Evolutionary conservation across 768 basidiomycete species (phyloP).

Genomic region (Bullera alba): DNA sequence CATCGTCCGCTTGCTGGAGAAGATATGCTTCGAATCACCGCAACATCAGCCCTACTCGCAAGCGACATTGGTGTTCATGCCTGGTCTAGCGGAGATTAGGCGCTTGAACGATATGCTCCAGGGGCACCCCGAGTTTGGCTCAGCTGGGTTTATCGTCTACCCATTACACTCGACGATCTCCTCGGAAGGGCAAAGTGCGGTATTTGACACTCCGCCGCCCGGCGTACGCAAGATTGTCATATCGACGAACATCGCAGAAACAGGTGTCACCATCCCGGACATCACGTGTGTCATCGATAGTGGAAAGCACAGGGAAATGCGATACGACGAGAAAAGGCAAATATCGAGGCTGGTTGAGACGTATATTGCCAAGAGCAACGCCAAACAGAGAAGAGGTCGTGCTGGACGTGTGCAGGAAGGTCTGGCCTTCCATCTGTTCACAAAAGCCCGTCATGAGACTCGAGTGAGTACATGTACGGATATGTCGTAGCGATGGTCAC

Average conservation of each 20-base stretch:
- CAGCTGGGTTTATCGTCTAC: slow-evolving; percentile 63
- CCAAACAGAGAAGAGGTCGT: slow-evolving; percentile 70
- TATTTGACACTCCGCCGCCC: slow-evolving; percentile 76
- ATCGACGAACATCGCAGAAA: slow-evolving; percentile 56
- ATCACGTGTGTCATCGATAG: slow-evolving; percentile 93
- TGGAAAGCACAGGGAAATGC: slow-evolving; percentile 90
- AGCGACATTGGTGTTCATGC: slow-evolving; percentile 87
- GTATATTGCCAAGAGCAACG: slow-evolving; percentile 85
- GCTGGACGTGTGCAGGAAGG: slow-evolving; percentile 86
- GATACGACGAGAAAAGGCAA: slow-evolving; percentile 95
- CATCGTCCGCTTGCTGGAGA: slow-evolving; percentile 73
- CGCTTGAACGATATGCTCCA: slow-evolving; percentile 71
- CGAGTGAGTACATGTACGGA: slow-evolving; percentile 51
- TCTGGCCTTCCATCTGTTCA: slow-evolving; percentile 92
- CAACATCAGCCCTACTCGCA: slow-evolving; percentile 57
- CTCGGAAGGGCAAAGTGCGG: slow-evolving; percentile 79
- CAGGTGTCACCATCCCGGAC: slow-evolving; percentile 96
- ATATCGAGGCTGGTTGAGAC: slow-evolving; percentile 86
- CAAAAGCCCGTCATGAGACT: slow-evolving; percentile 73
- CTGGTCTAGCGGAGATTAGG: slow-evolving; percentile 88
- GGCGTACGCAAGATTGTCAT: slow-evolving; percentile 90
- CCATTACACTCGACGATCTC: slow-evolving; percentile 90
- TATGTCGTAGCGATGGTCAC: neutral
- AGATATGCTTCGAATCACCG: slow-evolving; percentile 65
- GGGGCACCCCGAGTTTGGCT: slow-evolving; percentile 68